These are phyloP conservation scores for Malassezia caprae DNA, from an alignment of 1,284 basidiomycete species.

Conservation along the genomic window DNA sequence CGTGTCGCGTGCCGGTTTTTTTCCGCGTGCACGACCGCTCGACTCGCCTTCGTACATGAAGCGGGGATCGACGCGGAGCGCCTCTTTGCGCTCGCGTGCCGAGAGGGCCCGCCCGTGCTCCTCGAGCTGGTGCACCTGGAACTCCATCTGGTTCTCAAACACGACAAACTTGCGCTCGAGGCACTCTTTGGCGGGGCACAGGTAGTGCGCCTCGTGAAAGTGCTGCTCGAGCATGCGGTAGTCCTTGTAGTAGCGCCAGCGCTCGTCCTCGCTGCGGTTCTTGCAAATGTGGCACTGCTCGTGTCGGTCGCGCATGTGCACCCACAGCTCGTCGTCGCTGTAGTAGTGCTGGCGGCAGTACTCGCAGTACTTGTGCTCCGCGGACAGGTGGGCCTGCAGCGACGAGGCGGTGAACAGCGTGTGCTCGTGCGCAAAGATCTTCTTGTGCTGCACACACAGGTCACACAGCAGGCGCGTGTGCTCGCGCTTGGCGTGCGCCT, in stretches of 20 bases:
- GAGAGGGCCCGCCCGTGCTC: conserved; percentile 74
- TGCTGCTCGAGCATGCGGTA: conserved; percentile 46
- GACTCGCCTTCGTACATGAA: conserved; percentile 59
- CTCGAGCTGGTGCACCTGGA: conserved; percentile 82
- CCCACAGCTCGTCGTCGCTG: conserved; percentile 78
- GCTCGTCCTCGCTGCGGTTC: conserved; percentile 30
- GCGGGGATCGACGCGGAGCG: conserved; percentile 65
- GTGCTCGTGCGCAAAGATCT: conserved; percentile 93
- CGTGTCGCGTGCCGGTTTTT: conserved; percentile 11
- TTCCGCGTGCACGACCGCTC: conserved; percentile 14
- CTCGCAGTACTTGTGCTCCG: conserved; percentile 70
- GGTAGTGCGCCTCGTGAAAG: conserved; percentile 57
- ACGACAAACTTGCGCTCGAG: conserved; percentile 86
- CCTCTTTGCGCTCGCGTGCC: conserved; percentile 65
- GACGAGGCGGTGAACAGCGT: conserved; percentile 64
- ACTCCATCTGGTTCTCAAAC: conserved; percentile 72
- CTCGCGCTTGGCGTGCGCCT: conserved; percentile 63
- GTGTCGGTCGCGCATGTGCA: conserved; percentile 84
- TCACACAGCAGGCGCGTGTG: conserved; percentile 69
- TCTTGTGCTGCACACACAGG: conserved; percentile 78
- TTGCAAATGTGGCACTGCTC: conserved; percentile 91
- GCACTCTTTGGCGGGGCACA: conserved; percentile 67
- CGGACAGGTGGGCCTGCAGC: conserved; percentile 64
- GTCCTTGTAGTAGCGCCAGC: conserved; percentile 38
- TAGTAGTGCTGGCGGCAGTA: conserved; percentile 88